Base-by-base conservation (phyloP, 768 basidiomycete genomes). In the Termitomyces sp. region DNA sequence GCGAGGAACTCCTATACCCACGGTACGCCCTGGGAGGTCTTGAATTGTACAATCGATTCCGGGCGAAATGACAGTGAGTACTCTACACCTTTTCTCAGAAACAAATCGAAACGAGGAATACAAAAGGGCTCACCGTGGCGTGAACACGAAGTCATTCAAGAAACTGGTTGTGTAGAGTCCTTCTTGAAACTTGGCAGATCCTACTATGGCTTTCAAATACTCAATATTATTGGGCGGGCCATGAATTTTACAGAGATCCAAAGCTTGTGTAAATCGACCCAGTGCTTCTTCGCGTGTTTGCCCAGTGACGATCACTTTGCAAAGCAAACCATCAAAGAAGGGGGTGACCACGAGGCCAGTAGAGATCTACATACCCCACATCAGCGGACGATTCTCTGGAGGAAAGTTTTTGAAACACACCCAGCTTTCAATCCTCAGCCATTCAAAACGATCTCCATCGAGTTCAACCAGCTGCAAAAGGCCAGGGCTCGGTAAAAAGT, bases 361-460 rank as follows among this genome's bases (percentile, higher is more conserved):
- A 5, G 78, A 74, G 27, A 81, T 66, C 79, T 79, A 48, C 2
- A 7, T 13, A 25, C 33, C 15, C 13, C 31, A 13, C 50, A 31
- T 29, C 22, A 15, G 9, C 18, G 4, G 9, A 3, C 9, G 29
- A 15, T 15, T 9, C 38, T 6, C 2, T 7, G 27, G 15, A 31
- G 22, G 22, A 45, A 27, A 36, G 4, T 27, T 5, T 25, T 9
- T 36, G 15, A 10, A 13, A 60, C 70, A 27, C 50, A 82, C 82
- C 82, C 82, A 85, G 25, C 73, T 73, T 27, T 86, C 85, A n/a
- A 85, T 68, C n/a, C 81, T 68, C 16, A 86, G 65, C 84, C 84
- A 87, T 1, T 73, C 72, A 36, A 72, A 62, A 10, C 63, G 38
- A 3, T 67, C 61, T 0, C 53, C 54, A 2, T 59, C 36, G 7